Percentiles rank a stretch among this genome's conserved stretches.
phyloP scores from a whole-genome alignment of 371 early-diverging fungal species.

The Thermomucor indicae-seudaticae region DNA sequence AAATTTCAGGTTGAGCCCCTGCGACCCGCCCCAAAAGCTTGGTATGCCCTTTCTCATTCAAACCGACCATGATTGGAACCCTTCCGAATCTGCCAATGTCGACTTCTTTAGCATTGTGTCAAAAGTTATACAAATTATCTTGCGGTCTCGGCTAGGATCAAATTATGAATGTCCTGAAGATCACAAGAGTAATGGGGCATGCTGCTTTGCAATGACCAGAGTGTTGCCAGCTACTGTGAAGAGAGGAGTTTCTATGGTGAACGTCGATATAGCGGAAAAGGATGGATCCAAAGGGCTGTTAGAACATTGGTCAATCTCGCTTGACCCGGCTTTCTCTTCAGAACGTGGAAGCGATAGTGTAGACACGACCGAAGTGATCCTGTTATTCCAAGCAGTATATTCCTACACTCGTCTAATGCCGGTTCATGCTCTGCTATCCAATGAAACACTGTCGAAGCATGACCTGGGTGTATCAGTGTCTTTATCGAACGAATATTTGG shows the following conservation, averaged over 20 bases:
- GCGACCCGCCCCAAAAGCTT: no score
- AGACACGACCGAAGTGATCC: conserved; percentile 49
- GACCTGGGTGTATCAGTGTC: conserved; percentile 19
- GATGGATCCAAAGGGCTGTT: conserved; percentile 2
- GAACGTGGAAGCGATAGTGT: not conserved
- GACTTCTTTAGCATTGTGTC: no score
- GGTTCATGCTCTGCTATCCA: conserved; percentile 37
- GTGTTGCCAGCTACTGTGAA: conserved; percentile 7
- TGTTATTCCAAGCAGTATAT: conserved; percentile 59
- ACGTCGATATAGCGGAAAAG: conserved; percentile 1
- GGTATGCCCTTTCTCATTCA: no score
- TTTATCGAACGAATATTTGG: conserved; percentile 5
- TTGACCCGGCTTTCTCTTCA: conserved; percentile 4
- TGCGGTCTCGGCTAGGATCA: conserved; percentile 15
- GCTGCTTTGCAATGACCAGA: conserved; percentile 1
- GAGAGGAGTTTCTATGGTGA: conserved; percentile 9
- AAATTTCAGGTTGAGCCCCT: no score
- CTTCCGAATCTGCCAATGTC: no score
- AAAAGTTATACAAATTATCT: conserved; percentile 15
- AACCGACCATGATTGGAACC: no score
- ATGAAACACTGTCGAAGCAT: conserved; percentile 12
- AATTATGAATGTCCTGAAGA: conserved; percentile 8
- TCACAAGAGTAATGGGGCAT: conserved; percentile 1
- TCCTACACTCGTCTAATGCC: conserved; percentile 60
- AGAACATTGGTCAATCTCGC: conserved; percentile 15